Evolutionary conservation across 441 rosid species (phyloP), one percentile per base, ranked within the genome.

Genomic region (Geranium incanum): DNA sequence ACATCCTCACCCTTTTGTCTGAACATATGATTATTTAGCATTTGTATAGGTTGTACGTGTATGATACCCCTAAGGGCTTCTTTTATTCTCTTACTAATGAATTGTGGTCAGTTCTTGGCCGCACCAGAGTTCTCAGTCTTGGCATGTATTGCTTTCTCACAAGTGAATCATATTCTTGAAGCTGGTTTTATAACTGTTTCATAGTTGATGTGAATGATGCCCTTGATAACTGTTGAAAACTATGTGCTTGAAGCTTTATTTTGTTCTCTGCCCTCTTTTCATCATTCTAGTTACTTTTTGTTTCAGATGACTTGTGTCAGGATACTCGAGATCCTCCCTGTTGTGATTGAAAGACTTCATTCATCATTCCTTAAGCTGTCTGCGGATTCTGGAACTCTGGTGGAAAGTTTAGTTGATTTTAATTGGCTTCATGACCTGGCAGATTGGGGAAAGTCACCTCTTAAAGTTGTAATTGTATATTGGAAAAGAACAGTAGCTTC

Each of bases 291-390:
- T 67, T 13, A 71, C 70, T 74, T 71, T 59, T 72, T 75, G 70
- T 84, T 81, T 70, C 88, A 95, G 99, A 93, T 93, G 96, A 89
- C 96, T 78, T 95, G 95, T 81, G 91, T 95, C 21, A 95, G 99
- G 38, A 70, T 89, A 73, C 94, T 95, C 71, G 98, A 95, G 89
- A 88, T 91, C 68, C 86, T 93, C 75, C 99, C 97, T 77, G 83
- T 85, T 71, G 77, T 88, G 74, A 76, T 87, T 73, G 88, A 84
- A 77, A 91, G 78, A 75, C 86, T 91, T 75, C 73, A 73, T 77
- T 84, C 76, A 74, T 75, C 83, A 70, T 68, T 60, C 70, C 37
- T 7, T 70, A 73, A 68, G 48, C 73, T 68, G 33, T 80, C 82
- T 71, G 76, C 59, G 76, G 77, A 70, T 79, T 78, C 83, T 74